Base-by-base conservation (phyloP, 768 basidiomycete species). In the Naganishia onofrii region DNA sequence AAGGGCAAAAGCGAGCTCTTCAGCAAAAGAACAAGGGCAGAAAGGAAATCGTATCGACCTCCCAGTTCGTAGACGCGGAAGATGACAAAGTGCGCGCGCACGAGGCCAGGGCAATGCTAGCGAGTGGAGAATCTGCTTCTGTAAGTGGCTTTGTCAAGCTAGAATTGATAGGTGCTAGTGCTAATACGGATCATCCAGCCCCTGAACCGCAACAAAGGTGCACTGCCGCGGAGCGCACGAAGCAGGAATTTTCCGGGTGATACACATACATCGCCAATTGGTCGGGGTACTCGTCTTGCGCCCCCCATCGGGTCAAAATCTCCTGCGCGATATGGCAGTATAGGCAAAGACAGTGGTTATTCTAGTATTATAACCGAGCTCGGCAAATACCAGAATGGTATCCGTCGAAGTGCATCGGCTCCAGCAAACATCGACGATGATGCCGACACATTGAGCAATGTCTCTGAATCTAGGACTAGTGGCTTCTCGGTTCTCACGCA, bases 51-150 rank as follows among this genome's bases (percentile, higher is more conserved):
- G 69, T 76, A 54, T 79, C 75, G 10, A 75, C 74, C 7, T 80
- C 80, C 54, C 79, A 81, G 57, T 82, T 82, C 66, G 73, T 78
- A 66, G 82, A 82, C 65, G 82, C 80, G 10, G 74, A 80, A 31
- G 82, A 82, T 42, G 80, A 81, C 23, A 66, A 76, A 28, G 91
- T 90, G 9, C 86, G 90, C 73, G 89, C 90, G 75, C 92, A 94
- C 78, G 90, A 93, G 76, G 88, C 90, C 88, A 86, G 38, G 88
- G 88, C 68, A 91, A 90, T 29, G 38, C 26, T 63, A 23, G 60
- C 60, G 3, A 63, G 60, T 42, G 60, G 60, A 44, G 60, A 63
- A 44, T 63, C 60, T 21, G 57, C 57, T 66, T 64, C 92, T 52
- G 81, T 80, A 71, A 66, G 75, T 57, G 12, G 4, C 28, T 5